Percentiles rank a stretch among this genome's conserved stretches.
Conservation (phyloP, 2,329 filamentous ascomycete species). For the Trichoderma simmonsii region DNA sequence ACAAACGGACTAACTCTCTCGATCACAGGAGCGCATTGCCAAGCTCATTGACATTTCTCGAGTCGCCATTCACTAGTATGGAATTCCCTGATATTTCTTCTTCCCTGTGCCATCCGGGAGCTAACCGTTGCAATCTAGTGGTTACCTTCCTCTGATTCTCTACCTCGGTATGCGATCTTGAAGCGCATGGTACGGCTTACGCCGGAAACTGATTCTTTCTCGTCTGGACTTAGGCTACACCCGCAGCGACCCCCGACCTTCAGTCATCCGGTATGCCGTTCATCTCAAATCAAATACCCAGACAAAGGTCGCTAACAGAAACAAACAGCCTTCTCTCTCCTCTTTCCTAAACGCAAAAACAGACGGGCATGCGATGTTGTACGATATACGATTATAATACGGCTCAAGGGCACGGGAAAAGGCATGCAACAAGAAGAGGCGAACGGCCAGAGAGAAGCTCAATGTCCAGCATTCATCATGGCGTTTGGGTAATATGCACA, state of each 20-base stretch:
- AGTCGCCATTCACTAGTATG: conserved; percentile 93
- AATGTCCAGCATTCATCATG: conserved; percentile 25
- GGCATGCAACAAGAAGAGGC: background rate
- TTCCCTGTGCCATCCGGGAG: background rate
- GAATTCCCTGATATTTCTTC: conserved; percentile 4
- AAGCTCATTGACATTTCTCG: conserved; percentile 94
- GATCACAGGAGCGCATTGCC: conserved; percentile 84
- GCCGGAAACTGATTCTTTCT: conserved; percentile 26
- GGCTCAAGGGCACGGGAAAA: background rate
- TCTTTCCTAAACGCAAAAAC: conserved; percentile 49
- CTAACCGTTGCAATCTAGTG: conserved; percentile 55
- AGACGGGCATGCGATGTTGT: conserved; percentile 6
- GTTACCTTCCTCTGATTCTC: conserved; percentile 93
- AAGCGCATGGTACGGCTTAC: conserved; percentile 1
- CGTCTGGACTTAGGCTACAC: conserved; percentile 68
- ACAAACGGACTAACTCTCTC: conserved; percentile 13
- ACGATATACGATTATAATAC: conserved; percentile 14
- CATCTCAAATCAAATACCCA: background rate
- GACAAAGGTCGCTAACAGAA: background rate
- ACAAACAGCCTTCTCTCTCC: conserved; percentile 57
- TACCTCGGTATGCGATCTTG: conserved; percentile 71
- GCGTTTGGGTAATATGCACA: conserved; percentile 24
- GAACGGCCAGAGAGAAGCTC: conserved; percentile 16
- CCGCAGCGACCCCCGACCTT: conserved; percentile 85
- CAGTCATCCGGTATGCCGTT: conserved; percentile 53